Conservation (phyloP, 1,284 basidiomycete species). For the Ceratobasidium papillatum region DNA sequence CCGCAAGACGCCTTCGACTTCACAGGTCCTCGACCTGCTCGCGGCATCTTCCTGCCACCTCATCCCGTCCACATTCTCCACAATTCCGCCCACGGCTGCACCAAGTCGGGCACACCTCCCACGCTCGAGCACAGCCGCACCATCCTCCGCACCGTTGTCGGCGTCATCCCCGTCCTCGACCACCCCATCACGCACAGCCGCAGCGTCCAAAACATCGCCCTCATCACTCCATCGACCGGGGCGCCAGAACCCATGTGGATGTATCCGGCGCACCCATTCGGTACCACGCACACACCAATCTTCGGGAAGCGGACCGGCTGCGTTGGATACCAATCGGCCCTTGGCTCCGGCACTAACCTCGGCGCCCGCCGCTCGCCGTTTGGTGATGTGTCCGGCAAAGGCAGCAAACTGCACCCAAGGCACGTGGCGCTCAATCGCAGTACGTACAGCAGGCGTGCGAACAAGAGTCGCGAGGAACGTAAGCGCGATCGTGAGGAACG, state of each 20-base stretch:
- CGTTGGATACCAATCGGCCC: slow-evolving; percentile 53
- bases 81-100: slow-evolving; percentile 75
- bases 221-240: slow-evolving; percentile 66
- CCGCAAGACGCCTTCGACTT: slow-evolving; percentile 73
- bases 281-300: slow-evolving; percentile 96
- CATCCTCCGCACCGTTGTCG: slow-evolving; percentile 62
- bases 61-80: slow-evolving; percentile 79
- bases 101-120: slow-evolving; percentile 77
- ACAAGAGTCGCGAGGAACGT: slow-evolving; percentile 86
- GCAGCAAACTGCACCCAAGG: slow-evolving; percentile 83
- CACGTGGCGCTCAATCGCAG: slow-evolving; percentile 74
- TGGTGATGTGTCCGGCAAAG: slow-evolving; percentile 69
- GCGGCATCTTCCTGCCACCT: slow-evolving; percentile 62
- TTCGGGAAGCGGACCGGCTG: slow-evolving; percentile 77
- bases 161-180: slow-evolving; percentile 70
- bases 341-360: slow-evolving; percentile 55
- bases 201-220: slow-evolving; percentile 78
- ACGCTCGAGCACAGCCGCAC: slow-evolving; percentile 50
- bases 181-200: slow-evolving; percentile 74
- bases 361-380: slow-evolving; percentile 48
- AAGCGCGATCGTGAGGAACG: slow-evolving; percentile 85
- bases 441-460: slow-evolving; percentile 68
- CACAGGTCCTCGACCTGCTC: slow-evolving; percentile 70
- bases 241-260: slow-evolving; percentile 91
- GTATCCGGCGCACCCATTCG: slow-evolving; percentile 92